Conservation (phyloP, 768 basidiomycete genomes). For the Mycena polygramma region DNA sequence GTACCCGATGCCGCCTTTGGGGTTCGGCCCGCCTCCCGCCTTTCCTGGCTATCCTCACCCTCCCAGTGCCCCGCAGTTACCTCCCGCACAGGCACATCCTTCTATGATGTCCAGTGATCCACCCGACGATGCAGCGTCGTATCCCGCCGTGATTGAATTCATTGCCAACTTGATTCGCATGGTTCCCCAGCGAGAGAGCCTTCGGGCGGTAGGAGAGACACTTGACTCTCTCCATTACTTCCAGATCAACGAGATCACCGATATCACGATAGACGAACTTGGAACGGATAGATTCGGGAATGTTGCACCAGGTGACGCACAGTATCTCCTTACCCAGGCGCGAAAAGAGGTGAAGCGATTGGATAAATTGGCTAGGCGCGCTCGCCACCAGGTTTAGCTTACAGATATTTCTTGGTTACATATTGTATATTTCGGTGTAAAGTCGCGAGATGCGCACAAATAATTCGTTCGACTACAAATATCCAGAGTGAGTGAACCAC, state of each 20-base stretch:
- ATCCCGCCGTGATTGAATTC: slow-evolving; percentile 22
- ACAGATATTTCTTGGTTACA: not conserved
- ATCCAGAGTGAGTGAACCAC: too few species aligned
- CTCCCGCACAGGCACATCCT: slow-evolving; percentile 7
- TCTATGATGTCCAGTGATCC: slow-evolving; percentile 21
- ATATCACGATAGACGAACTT: not conserved
- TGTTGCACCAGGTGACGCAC: slow-evolving; percentile 14
- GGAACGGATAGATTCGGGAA: slow-evolving; percentile 17
- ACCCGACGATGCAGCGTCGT: slow-evolving; percentile 19
- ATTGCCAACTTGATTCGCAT: slow-evolving; percentile 15
- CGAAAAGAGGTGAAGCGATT: slow-evolving; percentile 21
- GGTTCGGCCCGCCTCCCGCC: slow-evolving; percentile 2
- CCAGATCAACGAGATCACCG: slow-evolving; percentile 6
- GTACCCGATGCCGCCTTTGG: not conserved
- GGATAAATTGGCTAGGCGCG: slow-evolving; percentile 2
- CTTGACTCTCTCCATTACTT: slow-evolving; percentile 15
- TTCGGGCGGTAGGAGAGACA: slow-evolving; percentile 4
- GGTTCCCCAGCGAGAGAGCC: slow-evolving; percentile 7
- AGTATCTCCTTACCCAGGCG: slow-evolving; percentile 21
- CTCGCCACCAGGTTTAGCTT: too few species aligned
- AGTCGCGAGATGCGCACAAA: slow-evolving; percentile 17
- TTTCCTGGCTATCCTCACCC: slow-evolving; percentile 11
- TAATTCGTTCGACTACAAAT: slow-evolving; percentile 18
- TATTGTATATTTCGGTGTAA: slow-evolving; percentile 14
- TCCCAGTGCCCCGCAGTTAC: slow-evolving; percentile 6